Base-by-base conservation (phyloP, 345 rosid genomes). In the Aquilaria sinensis region DNA sequence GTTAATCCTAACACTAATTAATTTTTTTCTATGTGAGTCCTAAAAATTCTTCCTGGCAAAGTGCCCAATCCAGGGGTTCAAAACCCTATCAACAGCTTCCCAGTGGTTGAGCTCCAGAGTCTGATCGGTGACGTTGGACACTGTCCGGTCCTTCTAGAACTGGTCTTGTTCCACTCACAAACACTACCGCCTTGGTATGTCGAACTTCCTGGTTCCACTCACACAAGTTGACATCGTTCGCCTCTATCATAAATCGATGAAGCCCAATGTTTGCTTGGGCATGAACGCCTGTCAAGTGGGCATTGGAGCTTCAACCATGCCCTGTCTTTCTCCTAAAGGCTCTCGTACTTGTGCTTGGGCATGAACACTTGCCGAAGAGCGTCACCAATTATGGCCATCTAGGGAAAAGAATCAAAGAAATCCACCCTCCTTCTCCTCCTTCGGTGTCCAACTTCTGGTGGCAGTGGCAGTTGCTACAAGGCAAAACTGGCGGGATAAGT, bases 51-150 rank as follows among this genome's bases (percentile, higher is more conserved):
- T 89, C 46, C 96, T 72, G 43, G 91, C 81, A 53, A 92, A 92
- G 53, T 96, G 87, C 46, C 96, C 98, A 1, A 73, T 75, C 96
- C 98, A 92, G n/a, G 72, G 79, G 75, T 89, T 92, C 67, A 92
- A 76, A 59, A 89, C 67, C 2, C 63, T 78, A 45, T 85, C 85
- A 31, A 85, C 81, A 64, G 81, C 72, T 23, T 83, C 85, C 81
- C 77, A 72, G 8, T 70, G 85, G 50, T 74, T 72, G 73, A 89
- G 85, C 69, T 72, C 78, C 58, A 87, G 37, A 31, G 87, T 75
- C 53, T 67, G 73, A 10, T 82, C 66, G 53, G 80, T 88, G 9
- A 92, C 86, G 57, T 85, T 83, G 30, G 96, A 84, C n/a, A 92
- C 72, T 16, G 70, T 71, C 96, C 90, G 89, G 80, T 92, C 96